Evolutionary conservation across 1,284 basidiomycete genomes (phyloP).

Genomic region (Pseudozyma tsukubaensis): DNA sequence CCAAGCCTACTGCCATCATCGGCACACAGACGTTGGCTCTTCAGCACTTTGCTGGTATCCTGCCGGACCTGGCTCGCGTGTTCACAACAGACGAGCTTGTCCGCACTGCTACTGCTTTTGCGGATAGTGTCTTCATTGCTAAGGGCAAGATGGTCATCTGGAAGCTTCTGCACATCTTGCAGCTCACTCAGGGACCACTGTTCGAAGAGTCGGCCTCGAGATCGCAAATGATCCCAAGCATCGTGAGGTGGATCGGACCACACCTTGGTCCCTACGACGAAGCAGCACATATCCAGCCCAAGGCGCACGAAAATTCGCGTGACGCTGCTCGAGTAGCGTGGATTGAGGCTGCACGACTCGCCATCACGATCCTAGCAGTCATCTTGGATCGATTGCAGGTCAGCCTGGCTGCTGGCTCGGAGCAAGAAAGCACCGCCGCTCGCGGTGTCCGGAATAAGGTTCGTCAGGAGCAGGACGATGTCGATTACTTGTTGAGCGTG

Average conservation of each 20-base stretch:
- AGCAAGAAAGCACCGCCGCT: not conserved
- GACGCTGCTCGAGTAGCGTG: slow-evolving; percentile 81
- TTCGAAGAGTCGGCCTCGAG: slow-evolving; percentile 86
- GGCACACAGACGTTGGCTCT: slow-evolving; percentile 84
- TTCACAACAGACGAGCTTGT: slow-evolving; percentile 62
- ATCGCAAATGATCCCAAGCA: slow-evolving; percentile 83
- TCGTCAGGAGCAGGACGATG: slow-evolving; percentile 87
- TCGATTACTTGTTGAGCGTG: slow-evolving; percentile 87
- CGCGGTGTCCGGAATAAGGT: slow-evolving; percentile 17
- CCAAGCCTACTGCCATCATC: slow-evolving; percentile 84
- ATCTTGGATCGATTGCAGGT: slow-evolving; percentile 88
- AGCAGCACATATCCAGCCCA: slow-evolving; percentile 21
- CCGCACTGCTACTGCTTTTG: slow-evolving; percentile 80
- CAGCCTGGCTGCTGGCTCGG: slow-evolving; percentile 18
- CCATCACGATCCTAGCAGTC: slow-evolving; percentile 74
- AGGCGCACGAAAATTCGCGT: slow-evolving; percentile 46
- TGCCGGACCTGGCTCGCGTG: slow-evolving; percentile 78
- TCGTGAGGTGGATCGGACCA: slow-evolving; percentile 93
- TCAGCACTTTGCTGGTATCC: slow-evolving; percentile 91
- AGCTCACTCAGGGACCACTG: slow-evolving; percentile 86
- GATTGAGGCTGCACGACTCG: slow-evolving; percentile 86
- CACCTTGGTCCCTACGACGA: slow-evolving; percentile 89
- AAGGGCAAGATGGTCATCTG: slow-evolving; percentile 90
- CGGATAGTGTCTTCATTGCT: slow-evolving; percentile 80
- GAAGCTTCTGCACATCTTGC: slow-evolving; percentile 92